Evolutionary conservation across 139 green algal genomes (phyloP).

Genomic region (Picochlorum sp.): DNA sequence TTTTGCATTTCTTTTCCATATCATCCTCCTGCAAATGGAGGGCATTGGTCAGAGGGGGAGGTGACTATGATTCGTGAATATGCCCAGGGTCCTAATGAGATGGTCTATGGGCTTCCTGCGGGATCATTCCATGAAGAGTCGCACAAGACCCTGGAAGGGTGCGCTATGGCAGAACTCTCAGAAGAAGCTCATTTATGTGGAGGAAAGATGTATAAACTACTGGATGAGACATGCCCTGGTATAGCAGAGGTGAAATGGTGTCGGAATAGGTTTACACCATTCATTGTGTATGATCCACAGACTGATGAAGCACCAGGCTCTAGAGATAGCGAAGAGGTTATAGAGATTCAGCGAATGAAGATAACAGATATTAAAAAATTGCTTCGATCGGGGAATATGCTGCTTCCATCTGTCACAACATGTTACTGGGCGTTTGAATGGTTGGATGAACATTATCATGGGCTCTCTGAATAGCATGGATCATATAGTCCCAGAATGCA

Average conservation of each 20-base stretch:
- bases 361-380: conserved; percentile 42
- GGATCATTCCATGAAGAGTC: conserved; percentile 55
- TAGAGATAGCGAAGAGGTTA: conserved; percentile 49
- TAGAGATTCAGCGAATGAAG: conserved; percentile 42
- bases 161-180: conserved; percentile 53
- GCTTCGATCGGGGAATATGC: conserved; percentile 48
- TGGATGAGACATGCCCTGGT: conserved; percentile 39
- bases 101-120: conserved; percentile 64
- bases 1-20: conserved; percentile 65
- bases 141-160: conserved; percentile 43
- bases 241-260: conserved; percentile 83
- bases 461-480: conserved; percentile 17
- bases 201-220: conserved; percentile 55
- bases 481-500: conserved; percentile 42
- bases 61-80: conserved; percentile 71
- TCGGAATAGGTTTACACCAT: conserved; percentile 67
- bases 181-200: conserved; percentile 71
- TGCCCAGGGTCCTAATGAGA: conserved; percentile 47
- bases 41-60: conserved; percentile 19
- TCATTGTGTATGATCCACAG: conserved; percentile 57
- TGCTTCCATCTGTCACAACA: conserved; percentile 58
- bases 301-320: conserved; percentile 14
- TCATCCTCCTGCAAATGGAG: conserved; percentile 34
- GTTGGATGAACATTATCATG: conserved; percentile 27
- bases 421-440: conserved; percentile 50